These are phyloP conservation scores for Pichia sp. DNA, from an alignment of 1,139 yeast species.

Conservation along the genomic window DNA sequence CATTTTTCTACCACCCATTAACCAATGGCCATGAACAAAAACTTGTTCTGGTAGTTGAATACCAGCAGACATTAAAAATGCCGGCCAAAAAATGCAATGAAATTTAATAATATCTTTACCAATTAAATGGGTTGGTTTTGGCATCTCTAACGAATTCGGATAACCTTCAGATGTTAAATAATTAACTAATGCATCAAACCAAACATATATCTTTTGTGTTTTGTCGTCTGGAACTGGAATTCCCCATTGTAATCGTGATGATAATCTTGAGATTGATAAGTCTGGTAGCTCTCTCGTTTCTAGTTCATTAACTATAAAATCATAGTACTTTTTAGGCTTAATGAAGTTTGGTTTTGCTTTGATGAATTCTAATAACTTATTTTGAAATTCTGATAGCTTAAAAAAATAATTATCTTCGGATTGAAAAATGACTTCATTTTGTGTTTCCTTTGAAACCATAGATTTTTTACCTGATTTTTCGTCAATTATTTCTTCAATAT, in stretches of 20 bases:
- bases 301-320: conserved; percentile 55
- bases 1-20: conserved; percentile 86
- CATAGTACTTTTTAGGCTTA: conserved; percentile 53
- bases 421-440: conserved; percentile 67
- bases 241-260: conserved; percentile 79
- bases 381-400: conserved; percentile 55
- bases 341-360: conserved; percentile 52
- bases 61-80: conserved; percentile 78
- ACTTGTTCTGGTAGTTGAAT: conserved; percentile 64
- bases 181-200: conserved; percentile 94
- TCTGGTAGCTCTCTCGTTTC: conserved; percentile 46
- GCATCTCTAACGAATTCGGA: conserved; percentile 32
- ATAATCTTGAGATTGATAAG: conserved; percentile 79
- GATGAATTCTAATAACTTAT: conserved; percentile 43
- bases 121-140: conserved; percentile 60
- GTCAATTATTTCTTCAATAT: conserved; percentile 46
- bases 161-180: conserved; percentile 74
- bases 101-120: conserved; percentile 90
- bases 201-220: conserved; percentile 79
- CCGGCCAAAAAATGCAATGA: conserved; percentile 94
- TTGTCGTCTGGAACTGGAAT: conserved; percentile 79
- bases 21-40: conserved; percentile 93
- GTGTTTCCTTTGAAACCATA: conserved; percentile 62
- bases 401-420: conserved; percentile 86
- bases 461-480: conserved; percentile 33